A percentile compares a stretch with the other conserved stretches of the same genome.
Conservation (phyloP, 371 early-diverging fungal species). For the Mortierella sp. region DNA sequence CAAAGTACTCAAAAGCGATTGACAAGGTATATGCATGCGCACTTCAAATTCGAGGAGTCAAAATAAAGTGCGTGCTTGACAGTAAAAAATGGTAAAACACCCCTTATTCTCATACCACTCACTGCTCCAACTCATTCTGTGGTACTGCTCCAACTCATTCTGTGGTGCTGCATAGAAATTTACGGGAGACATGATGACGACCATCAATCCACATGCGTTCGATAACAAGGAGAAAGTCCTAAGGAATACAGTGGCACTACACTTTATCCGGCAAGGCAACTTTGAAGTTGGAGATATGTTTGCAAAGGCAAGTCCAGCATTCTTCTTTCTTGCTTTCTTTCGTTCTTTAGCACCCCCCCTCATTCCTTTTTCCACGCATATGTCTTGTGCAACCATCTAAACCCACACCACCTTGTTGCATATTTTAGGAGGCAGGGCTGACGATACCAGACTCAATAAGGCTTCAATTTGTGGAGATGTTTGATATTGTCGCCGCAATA, state of each 20-base stretch:
- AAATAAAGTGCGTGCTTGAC: not conserved
- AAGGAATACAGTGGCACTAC: slow-evolving; percentile 72
- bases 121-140: not conserved
- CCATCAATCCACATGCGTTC: slow-evolving; percentile 77
- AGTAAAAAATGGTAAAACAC: not conserved
- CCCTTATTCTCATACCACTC: not conserved
- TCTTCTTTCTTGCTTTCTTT: slow-evolving; percentile 1
- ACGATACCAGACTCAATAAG: slow-evolving; percentile 57
- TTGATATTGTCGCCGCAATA: slow-evolving; percentile 64
- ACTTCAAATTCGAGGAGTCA: not conserved
- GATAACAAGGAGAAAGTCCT: slow-evolving; percentile 73
- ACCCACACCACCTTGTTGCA: not conserved
- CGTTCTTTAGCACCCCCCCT: not conserved
- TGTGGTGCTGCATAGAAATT: slow-evolving; percentile 61
- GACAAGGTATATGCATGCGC: slow-evolving; percentile 69
- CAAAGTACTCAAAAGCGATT: slow-evolving; percentile 82
- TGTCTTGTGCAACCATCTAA: not conserved
- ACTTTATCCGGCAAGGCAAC: slow-evolving; percentile 91
- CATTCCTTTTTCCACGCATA: not conserved
- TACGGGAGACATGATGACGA: slow-evolving; percentile 69
- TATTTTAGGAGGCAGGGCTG: slow-evolving; percentile 58
- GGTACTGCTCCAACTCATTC: not conserved
- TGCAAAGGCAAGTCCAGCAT: slow-evolving; percentile 56
- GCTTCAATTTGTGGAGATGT: slow-evolving; percentile 74
- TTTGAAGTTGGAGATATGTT: slow-evolving; percentile 81